Evolutionary conservation across 805 yeast genomes (phyloP).

Genomic region (Candida sakaeoensis): DNA sequence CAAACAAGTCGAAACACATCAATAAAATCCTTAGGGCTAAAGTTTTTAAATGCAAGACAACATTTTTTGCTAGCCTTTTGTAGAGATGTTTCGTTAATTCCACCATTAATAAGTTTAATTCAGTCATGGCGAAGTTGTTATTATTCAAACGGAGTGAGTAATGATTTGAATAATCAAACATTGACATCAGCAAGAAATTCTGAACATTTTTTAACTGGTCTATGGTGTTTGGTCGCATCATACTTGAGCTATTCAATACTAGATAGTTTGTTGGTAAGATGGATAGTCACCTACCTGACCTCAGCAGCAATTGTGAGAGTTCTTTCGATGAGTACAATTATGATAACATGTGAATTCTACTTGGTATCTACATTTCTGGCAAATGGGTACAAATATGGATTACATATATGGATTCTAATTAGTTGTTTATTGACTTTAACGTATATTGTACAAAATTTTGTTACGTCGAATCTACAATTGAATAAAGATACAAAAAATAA

Average conservation of each 20-base stretch:
- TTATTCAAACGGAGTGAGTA: neutral
- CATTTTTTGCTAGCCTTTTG: slow-evolving; percentile 75
- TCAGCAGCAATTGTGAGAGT: slow-evolving; percentile 86
- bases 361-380: slow-evolving; percentile 61
- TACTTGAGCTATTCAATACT: slow-evolving; percentile 78
- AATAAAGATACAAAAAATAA: slow-evolving; percentile 16
- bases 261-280: slow-evolving; percentile 86
- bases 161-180: slow-evolving; percentile 19
- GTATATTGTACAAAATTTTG: slow-evolving; percentile 82
- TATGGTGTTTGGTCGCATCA: slow-evolving; percentile 92
- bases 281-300: slow-evolving; percentile 89
- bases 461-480: slow-evolving; percentile 69
- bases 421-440: slow-evolving; percentile 77
- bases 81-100: slow-evolving; percentile 70
- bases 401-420: slow-evolving; percentile 91
- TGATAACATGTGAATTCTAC: slow-evolving; percentile 67
- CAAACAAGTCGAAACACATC: slow-evolving; percentile 12
- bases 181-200: slow-evolving; percentile 61
- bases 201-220: slow-evolving; percentile 74
- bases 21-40: slow-evolving; percentile 60
- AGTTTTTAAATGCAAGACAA: slow-evolving; percentile 69
- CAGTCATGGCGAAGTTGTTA: slow-evolving; percentile 36
- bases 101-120: slow-evolving; percentile 55
- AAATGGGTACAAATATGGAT: slow-evolving; percentile 64
- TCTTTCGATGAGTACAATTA: slow-evolving; percentile 73